Conservation (phyloP, 1,139 yeast genomes). For the Debaryomyces psychrophilus region DNA sequence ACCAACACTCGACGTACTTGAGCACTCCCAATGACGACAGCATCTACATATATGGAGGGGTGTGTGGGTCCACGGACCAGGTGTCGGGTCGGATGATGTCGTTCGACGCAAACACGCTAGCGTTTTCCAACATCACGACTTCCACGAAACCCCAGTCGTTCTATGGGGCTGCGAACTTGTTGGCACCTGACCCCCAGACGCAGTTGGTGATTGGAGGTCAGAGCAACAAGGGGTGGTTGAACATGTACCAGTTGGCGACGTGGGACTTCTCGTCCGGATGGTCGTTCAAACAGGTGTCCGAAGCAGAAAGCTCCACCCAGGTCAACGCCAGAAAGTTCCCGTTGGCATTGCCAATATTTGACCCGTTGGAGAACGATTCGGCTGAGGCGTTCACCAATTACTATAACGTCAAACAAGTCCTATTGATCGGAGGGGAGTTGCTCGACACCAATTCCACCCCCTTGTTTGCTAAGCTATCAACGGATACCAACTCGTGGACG, state of each 20-base stretch:
- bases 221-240: conserved; percentile 45
- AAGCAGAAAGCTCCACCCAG: conserved; percentile 15
- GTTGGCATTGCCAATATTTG: conserved; percentile 41
- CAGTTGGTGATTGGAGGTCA: conserved; percentile 48
- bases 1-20: conserved; percentile 34
- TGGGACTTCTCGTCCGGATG: conserved; percentile 51
- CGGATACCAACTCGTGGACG: conserved; percentile 35
- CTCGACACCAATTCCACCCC: conserved; percentile 24
- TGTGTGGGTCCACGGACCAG: conserved; percentile 21
- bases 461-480: conserved; percentile 27
- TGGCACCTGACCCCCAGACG: conserved; percentile 43
- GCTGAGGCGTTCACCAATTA: conserved; percentile 23
- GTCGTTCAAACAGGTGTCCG: conserved; percentile 35
- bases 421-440: conserved; percentile 43
- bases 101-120: conserved; percentile 28
- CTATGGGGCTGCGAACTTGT: conserved; percentile 44
- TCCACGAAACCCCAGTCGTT: conserved; percentile 48
- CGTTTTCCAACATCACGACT: conserved; percentile 41
- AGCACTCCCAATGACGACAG: conserved; percentile 30
- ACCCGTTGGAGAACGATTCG: conserved; percentile 24
- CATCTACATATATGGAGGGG: conserved; percentile 46
- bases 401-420: conserved; percentile 29
- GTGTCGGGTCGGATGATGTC: conserved; percentile 39
- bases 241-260: conserved; percentile 50
- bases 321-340: conserved; percentile 36